These are phyloP conservation scores for Grifola frondosa DNA, from an alignment of 1,284 basidiomycete genomes.

Conservation along the genomic window DNA sequence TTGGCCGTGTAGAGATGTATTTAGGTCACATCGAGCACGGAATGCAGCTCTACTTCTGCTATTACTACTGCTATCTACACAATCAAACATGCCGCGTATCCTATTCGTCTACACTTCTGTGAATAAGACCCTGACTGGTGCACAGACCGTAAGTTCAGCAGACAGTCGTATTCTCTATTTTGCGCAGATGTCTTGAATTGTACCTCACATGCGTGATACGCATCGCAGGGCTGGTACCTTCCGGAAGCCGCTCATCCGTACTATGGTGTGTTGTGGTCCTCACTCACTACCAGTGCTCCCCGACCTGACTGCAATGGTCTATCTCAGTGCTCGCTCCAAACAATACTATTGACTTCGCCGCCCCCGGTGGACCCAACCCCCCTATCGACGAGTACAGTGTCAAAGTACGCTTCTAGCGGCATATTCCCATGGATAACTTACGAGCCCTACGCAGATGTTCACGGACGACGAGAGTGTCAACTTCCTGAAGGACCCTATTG, in stretches of 20 bases:
- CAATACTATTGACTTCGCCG: conserved; percentile 65
- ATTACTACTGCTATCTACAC: neutral
- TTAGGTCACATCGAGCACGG: no score
- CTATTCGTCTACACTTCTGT: conserved; percentile 79
- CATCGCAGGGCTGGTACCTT: conserved; percentile 60
- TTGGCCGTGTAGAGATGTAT: no score
- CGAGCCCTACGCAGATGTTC: conserved; percentile 41
- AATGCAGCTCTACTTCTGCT: no score
- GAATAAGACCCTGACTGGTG: conserved; percentile 58
- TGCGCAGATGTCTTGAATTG: no score
- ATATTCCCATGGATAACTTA: neutral
- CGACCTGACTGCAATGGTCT: neutral
- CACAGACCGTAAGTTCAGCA: conserved; percentile 46
- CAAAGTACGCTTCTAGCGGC: conserved; percentile 40
- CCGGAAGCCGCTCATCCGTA: conserved; percentile 83
- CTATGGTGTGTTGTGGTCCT: conserved; percentile 38
- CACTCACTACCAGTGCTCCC: neutral
- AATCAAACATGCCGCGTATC: conserved; percentile 38
- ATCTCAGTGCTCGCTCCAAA: conserved; percentile 50
- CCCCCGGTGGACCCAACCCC: conserved; percentile 71
- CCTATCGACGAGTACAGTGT: conserved; percentile 68
- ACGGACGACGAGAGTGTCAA: conserved; percentile 56
- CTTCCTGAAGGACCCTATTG: conserved; percentile 62
- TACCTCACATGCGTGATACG: neutral
- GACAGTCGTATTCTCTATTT: neutral